Evolutionary conservation across 2,329 filamentous ascomycete species (phyloP).

Genomic region (Coleophoma cylindrospora): DNA sequence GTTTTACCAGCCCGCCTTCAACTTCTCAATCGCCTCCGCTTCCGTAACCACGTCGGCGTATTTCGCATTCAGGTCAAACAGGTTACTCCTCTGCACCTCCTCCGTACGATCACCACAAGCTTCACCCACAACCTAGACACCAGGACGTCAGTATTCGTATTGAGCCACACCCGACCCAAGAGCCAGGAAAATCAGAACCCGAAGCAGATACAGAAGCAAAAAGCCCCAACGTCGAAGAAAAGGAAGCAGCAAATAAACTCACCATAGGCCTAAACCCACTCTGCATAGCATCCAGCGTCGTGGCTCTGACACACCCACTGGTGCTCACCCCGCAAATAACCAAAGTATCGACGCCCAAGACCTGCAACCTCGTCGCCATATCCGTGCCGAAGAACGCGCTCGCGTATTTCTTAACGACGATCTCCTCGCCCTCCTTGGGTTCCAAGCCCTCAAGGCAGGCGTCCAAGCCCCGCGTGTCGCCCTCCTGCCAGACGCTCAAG

Average conservation of each 20-base stretch:
- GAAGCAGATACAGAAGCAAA: no score
- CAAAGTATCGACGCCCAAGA: constrained; percentile 34
- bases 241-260: neutral
- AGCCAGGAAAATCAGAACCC: no score
- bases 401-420: constrained; percentile 37
- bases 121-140: constrained; percentile 26
- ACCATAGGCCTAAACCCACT: constrained; percentile 34
- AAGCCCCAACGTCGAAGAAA: no score
- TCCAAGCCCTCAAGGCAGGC: constrained; percentile 33
- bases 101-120: constrained; percentile 38
- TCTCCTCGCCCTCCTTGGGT: constrained; percentile 26
- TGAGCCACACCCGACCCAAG: no score
- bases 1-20: constrained; percentile 5
- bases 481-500: constrained; percentile 34
- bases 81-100: constrained; percentile 37
- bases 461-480: constrained; percentile 31
- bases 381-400: constrained; percentile 40
- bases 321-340: constrained; percentile 42
- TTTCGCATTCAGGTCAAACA: constrained; percentile 40
- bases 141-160: neutral
- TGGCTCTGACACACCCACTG: constrained; percentile 38
- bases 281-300: constrained; percentile 37
- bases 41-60: constrained; percentile 39
- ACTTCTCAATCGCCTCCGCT: constrained; percentile 3
- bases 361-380: constrained; percentile 31